phyloP scores from a whole-genome alignment of 73 alveolate species.

The Paramecium octaurelia region DNA sequence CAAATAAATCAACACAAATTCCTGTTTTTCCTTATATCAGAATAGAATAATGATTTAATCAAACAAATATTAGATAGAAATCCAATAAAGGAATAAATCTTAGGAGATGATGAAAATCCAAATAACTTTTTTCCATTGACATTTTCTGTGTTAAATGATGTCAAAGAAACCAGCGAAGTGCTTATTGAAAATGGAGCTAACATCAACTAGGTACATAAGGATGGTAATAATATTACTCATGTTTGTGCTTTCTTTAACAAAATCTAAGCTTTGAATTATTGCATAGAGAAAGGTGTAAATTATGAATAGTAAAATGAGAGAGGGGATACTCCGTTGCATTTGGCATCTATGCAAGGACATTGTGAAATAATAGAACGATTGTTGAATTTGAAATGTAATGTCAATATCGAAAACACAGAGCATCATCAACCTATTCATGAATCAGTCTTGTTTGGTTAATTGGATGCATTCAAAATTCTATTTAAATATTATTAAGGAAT shows the following conservation, averaged over 20 bases:
- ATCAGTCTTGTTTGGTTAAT: neutral
- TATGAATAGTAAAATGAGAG: neutral
- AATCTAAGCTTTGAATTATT: neutral
- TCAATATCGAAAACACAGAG: neutral
- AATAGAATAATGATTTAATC: neutral
- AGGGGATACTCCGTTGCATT: constrained; percentile 2
- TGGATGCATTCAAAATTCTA: neutral
- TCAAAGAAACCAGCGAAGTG: neutral
- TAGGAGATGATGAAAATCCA: neutral
- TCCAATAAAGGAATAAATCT: neutral
- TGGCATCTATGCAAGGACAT: neutral
- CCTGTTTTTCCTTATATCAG: neutral
- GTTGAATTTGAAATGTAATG: neutral
- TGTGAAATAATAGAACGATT: neutral
- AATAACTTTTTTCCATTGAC: neutral
- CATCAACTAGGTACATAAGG: neutral
- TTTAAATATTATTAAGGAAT: neutral
- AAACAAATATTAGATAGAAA: neutral
- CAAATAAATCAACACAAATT: neutral
- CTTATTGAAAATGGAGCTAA: neutral
- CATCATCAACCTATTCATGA: neutral
- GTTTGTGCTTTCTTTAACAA: neutral
- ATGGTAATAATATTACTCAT: neutral
- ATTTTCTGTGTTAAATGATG: neutral
- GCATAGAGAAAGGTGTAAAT: neutral